Evolutionary conservation across 2,329 filamentous ascomycete species (phyloP), one percentile per base, ranked within the genome.

Genomic region (Scopulariopsis brevicaulis): DNA sequence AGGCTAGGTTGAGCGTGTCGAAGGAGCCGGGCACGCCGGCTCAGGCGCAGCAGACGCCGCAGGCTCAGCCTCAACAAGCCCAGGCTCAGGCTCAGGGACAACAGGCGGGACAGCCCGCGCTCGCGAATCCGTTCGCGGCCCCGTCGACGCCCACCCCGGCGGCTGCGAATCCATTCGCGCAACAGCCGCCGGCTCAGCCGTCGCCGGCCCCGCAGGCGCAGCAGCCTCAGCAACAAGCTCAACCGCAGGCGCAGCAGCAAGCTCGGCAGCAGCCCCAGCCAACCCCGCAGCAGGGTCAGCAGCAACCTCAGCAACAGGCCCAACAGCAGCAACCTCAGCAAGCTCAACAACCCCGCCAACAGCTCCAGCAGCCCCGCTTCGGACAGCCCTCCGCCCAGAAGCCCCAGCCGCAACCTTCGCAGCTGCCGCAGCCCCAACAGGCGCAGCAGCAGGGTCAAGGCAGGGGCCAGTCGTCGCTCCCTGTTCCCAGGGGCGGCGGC

Each of bases 401-500:
- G 62, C 40, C 22, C 20, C 46, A 53, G 51, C 12, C 51, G 5
- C 51, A 53, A 10, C 40, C 8, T 4, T 24, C 11, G 18, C 50
- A 54, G n/a, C 55, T 34, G n/a, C 58, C 53, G 1, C 59, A 57
- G 35, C 54, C 57, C 37, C 57, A 57, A 15, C 53, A 25, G 35
- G 20, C 15, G 5, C 53, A 55, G 15, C 34, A 55, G 20, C 53
- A 40, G 15, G 22, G 10, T 10, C 51, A 53, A 34, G 56, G 54
- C 3, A 22, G 55, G 28, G 57, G 43, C 15, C 62, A 63, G 4
- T 65, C 61, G n/a, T 67, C 71, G 4, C 71, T 76, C 15, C 74
- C 74, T 0, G 69, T 75, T 65, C 71, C 72, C 37, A 69, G 28
- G 28, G 28, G 73, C 34, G 73, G 73, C 34, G 73, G 74, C 10